Conservation (phyloP, 805 yeast genomes). For the Candida railenensis region DNA sequence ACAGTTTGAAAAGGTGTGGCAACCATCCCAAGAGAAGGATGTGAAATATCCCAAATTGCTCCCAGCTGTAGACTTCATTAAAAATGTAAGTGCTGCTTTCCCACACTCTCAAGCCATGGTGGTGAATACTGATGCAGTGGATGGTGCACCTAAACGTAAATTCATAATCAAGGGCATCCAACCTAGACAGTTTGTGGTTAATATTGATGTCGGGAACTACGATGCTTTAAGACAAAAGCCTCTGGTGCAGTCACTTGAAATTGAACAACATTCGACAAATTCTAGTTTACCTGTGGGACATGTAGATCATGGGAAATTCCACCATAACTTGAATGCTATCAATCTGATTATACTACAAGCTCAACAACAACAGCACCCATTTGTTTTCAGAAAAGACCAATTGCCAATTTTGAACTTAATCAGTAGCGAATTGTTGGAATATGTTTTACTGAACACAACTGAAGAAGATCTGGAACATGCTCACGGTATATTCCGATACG, state of each 20-base stretch:
- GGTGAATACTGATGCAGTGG: slow-evolving; percentile 57
- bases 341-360: slow-evolving; percentile 20
- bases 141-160: slow-evolving; percentile 56
- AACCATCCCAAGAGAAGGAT: slow-evolving; percentile 14
- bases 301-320: slow-evolving; percentile 31
- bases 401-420: slow-evolving; percentile 25
- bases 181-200: slow-evolving; percentile 68
- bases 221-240: slow-evolving; percentile 37
- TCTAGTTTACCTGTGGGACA: slow-evolving; percentile 33
- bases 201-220: slow-evolving; percentile 41
- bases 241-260: slow-evolving; percentile 11
- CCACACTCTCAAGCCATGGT: slow-evolving; percentile 93
- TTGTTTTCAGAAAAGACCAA: slow-evolving; percentile 14
- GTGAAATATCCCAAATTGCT: slow-evolving; percentile 45
- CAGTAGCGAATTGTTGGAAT: slow-evolving; percentile 34
- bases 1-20: slow-evolving; percentile 69
- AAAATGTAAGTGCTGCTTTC: slow-evolving; percentile 88
- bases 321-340: slow-evolving; percentile 21
- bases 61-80: slow-evolving; percentile 96
- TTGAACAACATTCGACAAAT: slow-evolving; percentile 11
- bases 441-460: slow-evolving; percentile 18
- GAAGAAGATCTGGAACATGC: slow-evolving; percentile 6
- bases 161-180: slow-evolving; percentile 93
- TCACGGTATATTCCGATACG: slow-evolving; percentile 30
- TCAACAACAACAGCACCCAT: slow-evolving; percentile 10